These are phyloP conservation scores for Podaxis rugospora DNA, from an alignment of 768 basidiomycete species.

Conservation along the genomic window DNA sequence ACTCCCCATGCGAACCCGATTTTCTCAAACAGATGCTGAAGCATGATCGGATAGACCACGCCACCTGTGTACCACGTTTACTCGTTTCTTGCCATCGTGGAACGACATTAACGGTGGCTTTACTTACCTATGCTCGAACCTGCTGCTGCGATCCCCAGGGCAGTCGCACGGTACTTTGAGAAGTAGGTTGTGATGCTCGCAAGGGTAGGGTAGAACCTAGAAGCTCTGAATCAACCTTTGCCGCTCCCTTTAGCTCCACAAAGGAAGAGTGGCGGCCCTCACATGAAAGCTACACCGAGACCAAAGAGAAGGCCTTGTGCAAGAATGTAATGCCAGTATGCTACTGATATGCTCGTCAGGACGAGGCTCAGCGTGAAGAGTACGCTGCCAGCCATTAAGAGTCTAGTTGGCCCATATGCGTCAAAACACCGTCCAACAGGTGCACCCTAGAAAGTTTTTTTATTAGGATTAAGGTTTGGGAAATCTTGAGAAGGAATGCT, in stretches of 20 bases:
- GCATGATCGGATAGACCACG: conserved; percentile 63
- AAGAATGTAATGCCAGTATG: conserved; percentile 59
- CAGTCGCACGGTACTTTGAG: conserved; percentile 59
- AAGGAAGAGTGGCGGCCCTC: conserved; percentile 28
- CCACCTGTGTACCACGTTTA: conserved; percentile 40
- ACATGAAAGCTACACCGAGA: conserved; percentile 62
- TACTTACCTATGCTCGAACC: conserved; percentile 61
- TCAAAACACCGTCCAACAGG: conserved; percentile 60
- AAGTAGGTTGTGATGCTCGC: conserved; percentile 67
- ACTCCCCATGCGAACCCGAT: conserved; percentile 64
- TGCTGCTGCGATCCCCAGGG: conserved; percentile 64
- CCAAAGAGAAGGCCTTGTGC: conserved; percentile 65
- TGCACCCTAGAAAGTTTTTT: conserved; percentile 41
- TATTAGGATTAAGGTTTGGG: conserved; percentile 1
- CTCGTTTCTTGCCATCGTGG: neutral
- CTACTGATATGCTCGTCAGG: conserved; percentile 52
- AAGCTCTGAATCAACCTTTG: conserved; percentile 9
- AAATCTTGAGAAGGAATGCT: conserved; percentile 17
- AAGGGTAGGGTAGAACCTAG: conserved; percentile 67
- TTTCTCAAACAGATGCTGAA: conserved; percentile 48
- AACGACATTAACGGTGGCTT: neutral
- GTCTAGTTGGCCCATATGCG: conserved; percentile 48
- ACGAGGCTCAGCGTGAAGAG: conserved; percentile 49
- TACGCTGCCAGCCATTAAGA: conserved; percentile 49
- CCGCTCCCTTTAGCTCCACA: neutral